These are phyloP conservation scores for Choricystis sp. DNA, from an alignment of 139 green algal genomes.

Conservation along the genomic window DNA sequence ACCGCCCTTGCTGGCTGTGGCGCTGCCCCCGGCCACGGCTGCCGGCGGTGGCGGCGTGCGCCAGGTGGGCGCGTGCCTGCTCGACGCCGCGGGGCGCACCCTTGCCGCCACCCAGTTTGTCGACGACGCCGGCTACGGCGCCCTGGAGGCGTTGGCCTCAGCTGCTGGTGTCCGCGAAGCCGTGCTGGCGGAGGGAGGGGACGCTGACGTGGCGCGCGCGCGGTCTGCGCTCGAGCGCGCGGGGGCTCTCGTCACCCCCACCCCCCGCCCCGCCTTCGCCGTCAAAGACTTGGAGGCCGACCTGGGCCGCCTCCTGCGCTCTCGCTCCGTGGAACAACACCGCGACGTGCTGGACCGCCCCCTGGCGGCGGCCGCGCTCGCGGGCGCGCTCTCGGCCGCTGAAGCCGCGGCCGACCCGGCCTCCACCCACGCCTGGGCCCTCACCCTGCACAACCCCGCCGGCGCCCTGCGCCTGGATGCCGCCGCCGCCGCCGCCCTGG, in stretches of 20 bases:
- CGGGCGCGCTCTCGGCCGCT: conserved; percentile 44
- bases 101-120: conserved; percentile 63
- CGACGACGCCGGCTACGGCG: conserved; percentile 63
- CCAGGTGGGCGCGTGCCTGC: conserved; percentile 58
- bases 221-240: conserved; percentile 47
- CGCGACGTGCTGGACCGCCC: conserved; percentile 47
- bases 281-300: conserved; percentile 49
- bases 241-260: conserved; percentile 40
- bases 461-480: conserved; percentile 36
- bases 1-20: conserved; percentile 28
- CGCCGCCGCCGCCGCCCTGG: background rate
- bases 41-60: conserved; percentile 11
- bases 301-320: conserved; percentile 31
- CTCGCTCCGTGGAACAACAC: conserved; percentile 44
- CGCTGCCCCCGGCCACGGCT: background rate
- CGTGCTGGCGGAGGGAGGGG: conserved; percentile 35
- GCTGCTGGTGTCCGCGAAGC: conserved; percentile 70
- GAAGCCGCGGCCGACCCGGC: conserved; percentile 33
- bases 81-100: conserved; percentile 31
- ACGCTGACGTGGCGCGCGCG: conserved; percentile 15
- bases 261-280: conserved; percentile 35
- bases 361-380: conserved; percentile 34
- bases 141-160: conserved; percentile 59
- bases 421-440: conserved; percentile 34
- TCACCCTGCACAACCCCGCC: conserved; percentile 53